Percentiles rank a stretch among this genome's conserved stretches.
phyloP scores from a whole-genome alignment of 2,329 filamentous ascomycete species.

The Calcarisporium arbuscula region DNA sequence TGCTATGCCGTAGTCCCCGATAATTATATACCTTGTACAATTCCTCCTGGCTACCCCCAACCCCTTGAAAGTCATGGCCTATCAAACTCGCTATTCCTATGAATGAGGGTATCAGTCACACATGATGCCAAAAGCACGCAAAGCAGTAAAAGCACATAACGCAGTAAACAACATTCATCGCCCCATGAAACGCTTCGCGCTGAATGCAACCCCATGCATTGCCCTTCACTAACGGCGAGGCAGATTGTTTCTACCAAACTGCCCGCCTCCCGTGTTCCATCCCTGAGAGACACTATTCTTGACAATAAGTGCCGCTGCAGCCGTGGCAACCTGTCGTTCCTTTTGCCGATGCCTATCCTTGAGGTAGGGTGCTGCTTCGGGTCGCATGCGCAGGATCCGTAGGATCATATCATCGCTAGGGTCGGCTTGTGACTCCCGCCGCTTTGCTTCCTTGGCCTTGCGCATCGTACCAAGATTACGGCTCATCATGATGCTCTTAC shows the following conservation, averaged over 20 bases:
- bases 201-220: no score
- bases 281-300: constrained; percentile 71
- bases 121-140: no score
- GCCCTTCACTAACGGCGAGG: no score
- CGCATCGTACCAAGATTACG: constrained; percentile 95
- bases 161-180: no score
- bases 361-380: constrained; percentile 80
- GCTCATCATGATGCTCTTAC: constrained; percentile 85
- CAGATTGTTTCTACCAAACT: constrained; percentile 39
- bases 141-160: no score
- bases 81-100: no score
- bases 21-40: no score
- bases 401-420: constrained; percentile 98
- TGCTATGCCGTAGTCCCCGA: no score
- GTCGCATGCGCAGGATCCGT: constrained; percentile 88
- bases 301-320: constrained; percentile 90
- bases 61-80: no score
- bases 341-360: constrained; percentile 89
- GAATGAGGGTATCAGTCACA: no score
- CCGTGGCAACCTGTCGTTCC: constrained; percentile 82
- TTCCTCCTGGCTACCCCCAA: no score
- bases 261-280: constrained; percentile 40
- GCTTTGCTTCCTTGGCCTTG: constrained; percentile 91
- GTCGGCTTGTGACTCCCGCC: constrained; percentile 91
- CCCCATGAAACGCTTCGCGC: no score